Percentiles rank a stretch among this genome's conserved stretches.
These are phyloP conservation scores for Flagelloscypha sp. DNA, from an alignment of 768 basidiomycete genomes.

Conservation along the genomic window DNA sequence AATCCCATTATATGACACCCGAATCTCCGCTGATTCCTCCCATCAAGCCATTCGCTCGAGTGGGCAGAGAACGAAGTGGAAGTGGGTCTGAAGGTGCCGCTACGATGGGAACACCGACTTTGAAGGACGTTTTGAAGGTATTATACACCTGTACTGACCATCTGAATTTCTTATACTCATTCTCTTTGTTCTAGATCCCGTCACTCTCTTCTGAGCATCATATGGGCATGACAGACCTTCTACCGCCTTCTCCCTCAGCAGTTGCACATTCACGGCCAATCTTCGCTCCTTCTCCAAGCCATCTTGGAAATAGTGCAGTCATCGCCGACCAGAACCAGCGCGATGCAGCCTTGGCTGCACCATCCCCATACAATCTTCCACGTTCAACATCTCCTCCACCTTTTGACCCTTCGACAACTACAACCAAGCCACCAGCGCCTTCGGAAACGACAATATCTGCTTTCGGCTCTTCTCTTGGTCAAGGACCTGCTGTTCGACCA, in stretches of 20 bases:
- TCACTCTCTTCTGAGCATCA: constrained; percentile 63
- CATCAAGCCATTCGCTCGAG: constrained; percentile 34
- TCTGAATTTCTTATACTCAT: constrained; percentile 3
- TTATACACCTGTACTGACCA: constrained; percentile 1
- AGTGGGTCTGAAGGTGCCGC: constrained; percentile 36
- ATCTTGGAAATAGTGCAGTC: constrained; percentile 23
- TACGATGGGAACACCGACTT: constrained; percentile 40
- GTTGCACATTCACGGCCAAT: constrained; percentile 28
- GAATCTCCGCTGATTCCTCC: constrained; percentile 29
- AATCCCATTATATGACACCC: constrained; percentile 5
- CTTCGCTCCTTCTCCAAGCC: constrained; percentile 29
- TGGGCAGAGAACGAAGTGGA: constrained; percentile 37
- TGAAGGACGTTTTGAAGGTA: constrained; percentile 73
- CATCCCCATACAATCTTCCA: constrained; percentile 31
- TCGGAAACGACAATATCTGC: constrained; percentile 12
- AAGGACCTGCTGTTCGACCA: constrained; percentile 47
- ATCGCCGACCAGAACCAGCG: constrained; percentile 14
- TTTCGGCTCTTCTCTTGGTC: constrained; percentile 13
- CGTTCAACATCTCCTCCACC: constrained; percentile 23
- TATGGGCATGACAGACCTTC: constrained; percentile 56
- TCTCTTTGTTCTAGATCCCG: constrained; percentile 39
- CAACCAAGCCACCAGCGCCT: constrained; percentile 15
- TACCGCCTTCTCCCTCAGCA: constrained; percentile 66
- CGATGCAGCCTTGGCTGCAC: constrained; percentile 16
- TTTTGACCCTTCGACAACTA: constrained; percentile 15